Percentiles rank a stretch among this genome's conserved stretches.
phyloP scores from a whole-genome alignment of 371 early-diverging fungal species.

The Mortierella sp. region DNA sequence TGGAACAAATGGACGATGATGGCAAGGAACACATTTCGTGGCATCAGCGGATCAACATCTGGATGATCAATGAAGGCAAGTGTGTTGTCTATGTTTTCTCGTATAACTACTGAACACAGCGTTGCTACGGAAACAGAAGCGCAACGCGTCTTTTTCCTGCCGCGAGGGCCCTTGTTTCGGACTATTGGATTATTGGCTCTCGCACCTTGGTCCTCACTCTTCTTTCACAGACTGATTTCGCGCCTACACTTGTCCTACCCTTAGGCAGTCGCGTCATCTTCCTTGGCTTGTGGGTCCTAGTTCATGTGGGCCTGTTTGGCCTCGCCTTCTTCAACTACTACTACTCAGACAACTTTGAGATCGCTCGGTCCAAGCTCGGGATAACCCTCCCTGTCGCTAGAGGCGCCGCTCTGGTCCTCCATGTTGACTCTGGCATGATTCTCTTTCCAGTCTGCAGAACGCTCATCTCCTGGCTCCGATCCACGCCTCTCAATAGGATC shows the following conservation, averaged over 20 bases:
- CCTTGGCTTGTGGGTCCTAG: slow-evolving; percentile 60
- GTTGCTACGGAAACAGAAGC: no score
- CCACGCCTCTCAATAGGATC: slow-evolving; percentile 73
- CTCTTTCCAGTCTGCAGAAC: slow-evolving; percentile 86
- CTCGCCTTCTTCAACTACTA: slow-evolving; percentile 63
- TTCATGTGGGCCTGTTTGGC: slow-evolving; percentile 59
- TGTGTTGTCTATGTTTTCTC: background rate
- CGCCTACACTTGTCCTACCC: background rate
- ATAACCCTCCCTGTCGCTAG: slow-evolving; percentile 62
- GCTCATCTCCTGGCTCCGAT: slow-evolving; percentile 75
- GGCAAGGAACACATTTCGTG: slow-evolving; percentile 16
- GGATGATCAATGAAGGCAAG: slow-evolving; percentile 58
- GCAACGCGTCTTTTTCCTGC: no score
- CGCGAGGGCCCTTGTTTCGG: no score
- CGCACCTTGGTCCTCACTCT: no score
- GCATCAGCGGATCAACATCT: slow-evolving; percentile 36
- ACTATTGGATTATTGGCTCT: no score
- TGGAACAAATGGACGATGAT: slow-evolving; percentile 4
- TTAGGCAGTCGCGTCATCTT: slow-evolving; percentile 56
- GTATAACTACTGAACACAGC: background rate
- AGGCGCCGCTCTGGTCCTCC: slow-evolving; percentile 73
- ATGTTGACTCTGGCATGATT: slow-evolving; percentile 77
- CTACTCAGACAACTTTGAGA: slow-evolving; percentile 58
- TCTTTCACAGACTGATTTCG: no score
- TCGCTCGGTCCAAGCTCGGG: slow-evolving; percentile 59